Evolutionary conservation across 768 basidiomycete genomes (phyloP), one percentile per base, ranked within the genome.

Genomic region (Mycena albidolilacea): DNA sequence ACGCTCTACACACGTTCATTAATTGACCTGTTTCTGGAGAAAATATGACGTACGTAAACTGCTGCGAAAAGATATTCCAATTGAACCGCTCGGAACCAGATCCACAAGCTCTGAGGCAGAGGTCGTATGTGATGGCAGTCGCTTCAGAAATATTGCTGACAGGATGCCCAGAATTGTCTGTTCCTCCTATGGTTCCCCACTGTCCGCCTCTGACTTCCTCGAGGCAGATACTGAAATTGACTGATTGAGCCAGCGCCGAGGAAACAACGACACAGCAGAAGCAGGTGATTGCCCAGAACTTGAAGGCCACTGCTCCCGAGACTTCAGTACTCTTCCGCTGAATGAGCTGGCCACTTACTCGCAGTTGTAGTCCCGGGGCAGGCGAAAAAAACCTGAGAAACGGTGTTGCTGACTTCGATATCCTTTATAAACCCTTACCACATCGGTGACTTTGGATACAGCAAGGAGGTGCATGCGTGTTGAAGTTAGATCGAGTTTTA

Each of bases 51-150:
- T 12, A 75, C 73, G 58, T 71, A 55, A 82, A 85, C 48, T 85
- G 79, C 58, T 82, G 81, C 0, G 78, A 79, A 54, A 83, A 83
- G 38, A 72, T 72, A 12, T 75, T 77, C 81, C 79, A 81, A 21
- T 62, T 19, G 62, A 80, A 80, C 11, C 67, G 44, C 54, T 74
- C 75, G 5, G 68, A 48, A 3, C 64, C 76, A 30, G 75, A 15
- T 38, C 79, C 77, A 65, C 80, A 81, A 7, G 75, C 74, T 5
- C 35, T 50, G 15, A 75, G 19, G 72, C 80, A 82, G 4, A 77
- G 57, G 5, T 75, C 58, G 52, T 80, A 81, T 19, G 78, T 73
- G 12, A 79, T 75, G 7, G 74, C 77, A 1, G 77, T 78, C 7
- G 78, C 77, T 30, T 73, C 39, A 19, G 78, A 75, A 38, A 78